Percentiles rank a stretch among this genome's conserved stretches.
These are phyloP conservation scores for Ophiorrhiza pumila DNA, from an alignment of 257 asterid species.

Conservation along the genomic window DNA sequence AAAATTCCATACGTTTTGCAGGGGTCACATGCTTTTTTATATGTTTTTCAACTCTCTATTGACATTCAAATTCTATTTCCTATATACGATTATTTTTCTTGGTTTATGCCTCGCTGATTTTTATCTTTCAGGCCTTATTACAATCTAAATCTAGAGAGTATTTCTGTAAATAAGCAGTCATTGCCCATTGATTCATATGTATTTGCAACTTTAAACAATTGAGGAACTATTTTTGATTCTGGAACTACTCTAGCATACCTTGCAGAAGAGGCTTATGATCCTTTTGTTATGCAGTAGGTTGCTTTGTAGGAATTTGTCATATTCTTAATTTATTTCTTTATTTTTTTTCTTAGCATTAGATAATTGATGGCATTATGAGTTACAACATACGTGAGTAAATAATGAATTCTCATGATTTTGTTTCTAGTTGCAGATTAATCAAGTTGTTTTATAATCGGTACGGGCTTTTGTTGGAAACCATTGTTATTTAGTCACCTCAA, in stretches of 20 bases:
- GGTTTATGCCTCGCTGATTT: constrained; percentile 4
- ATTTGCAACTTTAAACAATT: constrained; percentile 61
- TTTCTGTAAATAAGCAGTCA: constrained; percentile 77
- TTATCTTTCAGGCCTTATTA: constrained; percentile 79
- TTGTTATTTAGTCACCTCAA: constrained; percentile 75
- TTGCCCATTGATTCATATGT: constrained; percentile 66
- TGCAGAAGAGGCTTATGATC: constrained; percentile 82
- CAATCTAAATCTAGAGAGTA: constrained; percentile 77
- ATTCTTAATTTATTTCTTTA: not conserved
- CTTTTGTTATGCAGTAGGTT: constrained; percentile 76
- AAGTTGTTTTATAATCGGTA: constrained; percentile 53
- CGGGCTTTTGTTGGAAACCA: constrained; percentile 69
- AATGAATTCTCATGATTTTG: not conserved
- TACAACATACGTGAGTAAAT: not conserved
- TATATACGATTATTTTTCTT: not conserved
- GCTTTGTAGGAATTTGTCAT: not conserved
- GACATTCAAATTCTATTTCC: not conserved
- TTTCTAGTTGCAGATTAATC: constrained; percentile 59
- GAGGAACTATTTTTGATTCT: constrained; percentile 92
- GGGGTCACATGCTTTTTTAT: too few relatives aligned
- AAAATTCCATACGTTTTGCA: not conserved
- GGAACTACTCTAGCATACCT: constrained; percentile 96
- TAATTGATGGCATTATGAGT: not conserved
- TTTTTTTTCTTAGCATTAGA: not conserved
- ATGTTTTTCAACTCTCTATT: not conserved